Evolutionary conservation across 352 stramenopile genomes (phyloP).

Genomic region (Phytophthora agathidicida): DNA sequence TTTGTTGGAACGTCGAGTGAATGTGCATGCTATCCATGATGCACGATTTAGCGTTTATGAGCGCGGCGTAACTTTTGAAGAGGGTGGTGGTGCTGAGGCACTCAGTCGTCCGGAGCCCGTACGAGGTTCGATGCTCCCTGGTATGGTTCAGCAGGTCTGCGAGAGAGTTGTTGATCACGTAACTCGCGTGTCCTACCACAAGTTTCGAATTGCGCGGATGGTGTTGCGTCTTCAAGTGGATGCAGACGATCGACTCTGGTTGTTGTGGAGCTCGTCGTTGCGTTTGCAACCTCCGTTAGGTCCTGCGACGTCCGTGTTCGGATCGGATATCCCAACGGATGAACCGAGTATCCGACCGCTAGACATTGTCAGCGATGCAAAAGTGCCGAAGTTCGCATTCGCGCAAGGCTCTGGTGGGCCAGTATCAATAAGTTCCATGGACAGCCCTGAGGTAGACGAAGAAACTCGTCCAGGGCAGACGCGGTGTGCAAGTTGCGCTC

Average conservation of each 20-base stretch:
- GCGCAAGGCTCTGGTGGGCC: constrained; percentile 28
- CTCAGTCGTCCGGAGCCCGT: constrained; percentile 89
- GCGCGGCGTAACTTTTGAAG: constrained; percentile 94
- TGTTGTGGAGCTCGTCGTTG: constrained; percentile 95
- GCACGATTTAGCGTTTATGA: constrained; percentile 93
- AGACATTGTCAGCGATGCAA: constrained; percentile 71
- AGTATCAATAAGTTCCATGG: constrained; percentile 22
- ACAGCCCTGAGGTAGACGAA: constrained; percentile 13
- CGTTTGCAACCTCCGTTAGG: constrained; percentile 52
- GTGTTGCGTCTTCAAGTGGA: constrained; percentile 97
- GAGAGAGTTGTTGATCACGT: constrained; percentile 94
- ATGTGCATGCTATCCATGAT: constrained; percentile 91
- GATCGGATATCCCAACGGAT: not conserved
- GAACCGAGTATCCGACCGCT: constrained; percentile 46
- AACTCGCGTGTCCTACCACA: constrained; percentile 91
- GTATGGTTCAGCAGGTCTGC: constrained; percentile 91
- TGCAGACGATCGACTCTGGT: constrained; percentile 92
- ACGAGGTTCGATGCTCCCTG: constrained; percentile 89
- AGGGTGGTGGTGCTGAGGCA: constrained; percentile 78
- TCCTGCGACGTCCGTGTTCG: not conserved
- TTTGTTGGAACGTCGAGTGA: constrained; percentile 92
- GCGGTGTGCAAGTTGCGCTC: constrained; percentile 88
- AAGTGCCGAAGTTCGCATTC: constrained; percentile 64
- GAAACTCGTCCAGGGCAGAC: constrained; percentile 35
- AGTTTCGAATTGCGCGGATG: constrained; percentile 93